Evolutionary conservation across 352 stramenopile species (phyloP).

Genomic region (Thalassiosira pacifica): DNA sequence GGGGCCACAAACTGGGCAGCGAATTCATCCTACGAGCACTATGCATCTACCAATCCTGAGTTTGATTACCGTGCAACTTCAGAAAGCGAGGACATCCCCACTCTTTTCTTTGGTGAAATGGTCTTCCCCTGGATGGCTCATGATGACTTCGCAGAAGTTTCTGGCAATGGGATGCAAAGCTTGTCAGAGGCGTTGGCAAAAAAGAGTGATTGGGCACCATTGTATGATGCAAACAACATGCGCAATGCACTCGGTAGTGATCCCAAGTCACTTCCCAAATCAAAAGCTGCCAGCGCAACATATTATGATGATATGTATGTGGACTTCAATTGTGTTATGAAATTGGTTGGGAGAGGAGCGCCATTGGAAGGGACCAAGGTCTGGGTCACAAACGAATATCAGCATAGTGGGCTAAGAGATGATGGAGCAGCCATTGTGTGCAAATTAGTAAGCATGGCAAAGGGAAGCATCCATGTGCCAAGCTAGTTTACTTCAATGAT

Average conservation of each 20-base stretch:
- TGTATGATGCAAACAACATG: constrained; percentile 85
- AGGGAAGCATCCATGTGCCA: constrained; percentile 69
- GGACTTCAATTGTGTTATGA: constrained; percentile 86
- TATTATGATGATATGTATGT: constrained; percentile 91
- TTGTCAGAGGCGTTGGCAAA: constrained; percentile 76
- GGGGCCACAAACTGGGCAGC: constrained; percentile 78
- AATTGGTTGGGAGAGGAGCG: constrained; percentile 67
- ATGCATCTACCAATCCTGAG: constrained; percentile 35
- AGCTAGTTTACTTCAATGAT: no score
- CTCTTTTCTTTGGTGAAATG: constrained; percentile 88
- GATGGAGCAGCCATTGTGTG: constrained; percentile 85
- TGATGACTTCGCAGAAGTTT: constrained; percentile 84
- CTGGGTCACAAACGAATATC: constrained; percentile 89
- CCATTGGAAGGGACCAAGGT: constrained; percentile 81
- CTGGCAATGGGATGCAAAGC: constrained; percentile 64
- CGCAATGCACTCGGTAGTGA: constrained; percentile 58
- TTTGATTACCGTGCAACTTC: constrained; percentile 77
- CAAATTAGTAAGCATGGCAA: constrained; percentile 87
- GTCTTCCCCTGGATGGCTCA: constrained; percentile 88
- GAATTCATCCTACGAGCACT: constrained; percentile 66
- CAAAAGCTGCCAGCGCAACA: constrained; percentile 76
- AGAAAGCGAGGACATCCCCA: constrained; percentile 49
- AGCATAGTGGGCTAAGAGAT: constrained; percentile 88
- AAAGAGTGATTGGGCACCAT: constrained; percentile 83
- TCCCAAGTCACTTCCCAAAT: constrained; percentile 33